Evolutionary conservation across 257 asterid genomes (phyloP).

Genomic region (Pogostemon cablin): DNA sequence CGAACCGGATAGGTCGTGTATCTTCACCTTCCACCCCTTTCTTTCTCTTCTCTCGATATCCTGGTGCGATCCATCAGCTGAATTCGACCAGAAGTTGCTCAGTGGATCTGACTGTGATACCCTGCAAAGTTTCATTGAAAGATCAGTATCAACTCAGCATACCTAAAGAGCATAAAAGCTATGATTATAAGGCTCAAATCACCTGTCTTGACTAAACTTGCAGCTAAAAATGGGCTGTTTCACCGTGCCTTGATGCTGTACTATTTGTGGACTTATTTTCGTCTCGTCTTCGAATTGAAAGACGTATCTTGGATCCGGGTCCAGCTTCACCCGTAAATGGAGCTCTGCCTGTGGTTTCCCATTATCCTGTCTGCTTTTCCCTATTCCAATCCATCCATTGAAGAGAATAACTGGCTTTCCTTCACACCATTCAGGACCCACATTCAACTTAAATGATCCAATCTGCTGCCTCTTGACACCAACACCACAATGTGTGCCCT

Average conservation of each 20-base stretch:
- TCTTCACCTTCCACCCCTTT: constrained; percentile 95
- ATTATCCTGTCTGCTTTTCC: constrained; percentile 69
- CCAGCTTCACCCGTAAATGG: constrained; percentile 83
- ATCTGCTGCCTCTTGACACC: constrained; percentile 77
- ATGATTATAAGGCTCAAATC: neutral
- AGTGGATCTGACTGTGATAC: constrained; percentile 71
- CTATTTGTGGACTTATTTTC: constrained; percentile 80
- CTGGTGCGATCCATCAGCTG: constrained; percentile 57
- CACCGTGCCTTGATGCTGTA: constrained; percentile 84
- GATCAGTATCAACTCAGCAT: neutral
- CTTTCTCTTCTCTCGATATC: constrained; percentile 82
- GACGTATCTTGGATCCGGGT: constrained; percentile 95
- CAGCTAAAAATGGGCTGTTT: constrained; percentile 96
- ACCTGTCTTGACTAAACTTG: constrained; percentile 95
- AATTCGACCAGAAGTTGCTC: constrained; percentile 60
- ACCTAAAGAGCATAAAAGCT: too few species aligned
- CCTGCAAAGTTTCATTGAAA: constrained; percentile 47
- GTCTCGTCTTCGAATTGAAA: constrained; percentile 91
- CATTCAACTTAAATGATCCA: constrained; percentile 77
- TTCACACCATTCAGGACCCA: constrained; percentile 89
- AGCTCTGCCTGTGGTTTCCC: constrained; percentile 81
- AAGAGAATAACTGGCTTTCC: constrained; percentile 79
- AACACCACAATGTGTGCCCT: constrained; percentile 83
- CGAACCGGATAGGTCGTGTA: constrained; percentile 93
- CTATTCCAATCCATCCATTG: constrained; percentile 91